These are phyloP conservation scores for Chloris gayana DNA, from an alignment of 176 grass and related monocot genomes.

Conservation along the genomic window DNA sequence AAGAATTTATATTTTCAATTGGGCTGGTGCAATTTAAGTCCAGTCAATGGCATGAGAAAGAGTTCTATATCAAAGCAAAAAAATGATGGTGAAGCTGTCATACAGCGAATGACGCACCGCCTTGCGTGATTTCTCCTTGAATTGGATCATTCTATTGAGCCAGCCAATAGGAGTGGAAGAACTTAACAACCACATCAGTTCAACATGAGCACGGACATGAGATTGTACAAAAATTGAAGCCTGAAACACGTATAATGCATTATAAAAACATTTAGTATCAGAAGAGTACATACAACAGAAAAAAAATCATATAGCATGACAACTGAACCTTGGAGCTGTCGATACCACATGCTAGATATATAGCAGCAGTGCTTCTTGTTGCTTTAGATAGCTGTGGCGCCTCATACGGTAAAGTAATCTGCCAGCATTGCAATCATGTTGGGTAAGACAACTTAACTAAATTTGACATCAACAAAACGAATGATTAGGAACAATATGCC, in stretches of 20 bases:
- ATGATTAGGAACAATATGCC: conserved; percentile 1
- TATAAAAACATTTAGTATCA: conserved; percentile 18
- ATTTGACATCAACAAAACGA: neutral
- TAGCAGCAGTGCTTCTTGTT: conserved; percentile 93
- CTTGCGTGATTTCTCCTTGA: conserved; percentile 99
- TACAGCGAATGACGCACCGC: conserved; percentile 97
- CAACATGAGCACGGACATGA: conserved; percentile 96
- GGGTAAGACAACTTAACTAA: neutral
- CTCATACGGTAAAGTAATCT: conserved; percentile 97
- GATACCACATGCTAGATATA: conserved; percentile 94
- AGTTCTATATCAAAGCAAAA: conserved; percentile 40
- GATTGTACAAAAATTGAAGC: conserved; percentile 96
- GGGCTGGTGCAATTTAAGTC: neutral
- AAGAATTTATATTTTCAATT: conserved; percentile 24
- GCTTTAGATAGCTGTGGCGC: conserved; percentile 73
- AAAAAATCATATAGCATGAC: conserved; percentile 2
- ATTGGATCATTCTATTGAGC: conserved; percentile 98
- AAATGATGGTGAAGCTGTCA: conserved; percentile 57
- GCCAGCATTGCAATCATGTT: conserved; percentile 18
- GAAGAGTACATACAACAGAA: neutral
- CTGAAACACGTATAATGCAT: conserved; percentile 54
- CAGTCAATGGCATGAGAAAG: neutral
- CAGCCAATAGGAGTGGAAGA: conserved; percentile 95
- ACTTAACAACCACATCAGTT: conserved; percentile 98
- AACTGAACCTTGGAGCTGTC: conserved; percentile 87